Base-by-base conservation (phyloP, 192 early-diverging fungal species). In the Backusella westeae region DNA sequence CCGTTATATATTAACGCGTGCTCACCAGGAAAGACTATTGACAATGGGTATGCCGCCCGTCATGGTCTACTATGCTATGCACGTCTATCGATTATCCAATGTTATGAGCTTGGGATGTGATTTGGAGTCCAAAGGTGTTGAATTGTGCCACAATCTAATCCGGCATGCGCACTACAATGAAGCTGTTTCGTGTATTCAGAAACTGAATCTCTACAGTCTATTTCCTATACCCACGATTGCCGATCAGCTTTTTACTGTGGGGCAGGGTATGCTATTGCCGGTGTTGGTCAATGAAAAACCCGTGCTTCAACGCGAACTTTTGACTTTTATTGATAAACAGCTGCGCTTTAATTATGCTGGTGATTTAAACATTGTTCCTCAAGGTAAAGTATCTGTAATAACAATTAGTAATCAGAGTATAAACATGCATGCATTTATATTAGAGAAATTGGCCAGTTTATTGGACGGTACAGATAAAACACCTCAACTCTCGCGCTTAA, bases 311-410 rank as follows among this genome's bases (percentile, higher is more conserved):
- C 26, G 39, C 0, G 39, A 63, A 15, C 39, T 81, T 26, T 34
- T 77, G 19, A 6, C 6, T 17, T 77, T 74, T 52, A 72, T 77
- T 49, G 46, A 81, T 59, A 42, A 34, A 10, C 80, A 81, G 65
- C 44, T 81, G 52, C 67, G 75, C 15, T 81, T 73, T 52, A 81
- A 76, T 26, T 73, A 77, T 56, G 72, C 75, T n/a, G 79, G 79
- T 34, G 32, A 29, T 17, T 65, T 81, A n/a, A 75, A 67, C 5
- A 56, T 78, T 74, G 49, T 78, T 15, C 69, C 77, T n/a, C 34
- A 29, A 78, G 75, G 75, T 76, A 63, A 76, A 26, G 36, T 39
- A 39, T 39, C 9, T 10, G 3, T 12, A 12, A 39, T 39, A 39
- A 39, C 10, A 39, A 38, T 38, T 38, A 39, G 3, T 39, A 39